Conservation (phyloP, 306 rosid species). For the Prunus mume region DNA sequence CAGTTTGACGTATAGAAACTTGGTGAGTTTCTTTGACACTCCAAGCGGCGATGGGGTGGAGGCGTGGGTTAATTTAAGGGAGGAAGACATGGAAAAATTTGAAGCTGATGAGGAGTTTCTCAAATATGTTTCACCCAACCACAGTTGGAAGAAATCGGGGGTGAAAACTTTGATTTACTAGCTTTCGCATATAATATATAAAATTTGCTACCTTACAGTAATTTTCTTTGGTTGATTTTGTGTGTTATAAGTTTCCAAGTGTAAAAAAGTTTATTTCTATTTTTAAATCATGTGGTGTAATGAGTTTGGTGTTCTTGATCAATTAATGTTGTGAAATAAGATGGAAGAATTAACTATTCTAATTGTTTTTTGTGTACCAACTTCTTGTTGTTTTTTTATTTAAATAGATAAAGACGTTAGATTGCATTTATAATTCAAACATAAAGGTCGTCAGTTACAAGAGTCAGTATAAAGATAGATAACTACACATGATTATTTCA, state of each 20-base stretch:
- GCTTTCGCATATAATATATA: not conserved
- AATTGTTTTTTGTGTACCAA: no score
- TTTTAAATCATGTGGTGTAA: not conserved
- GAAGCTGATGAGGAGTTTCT: slow-evolving; percentile 27
- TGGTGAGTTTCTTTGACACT: slow-evolving; percentile 25
- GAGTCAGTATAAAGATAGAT: no score
- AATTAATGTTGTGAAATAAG: not conserved
- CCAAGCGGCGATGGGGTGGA: slow-evolving; percentile 30
- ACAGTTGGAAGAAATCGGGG: not conserved
- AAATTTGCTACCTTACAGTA: not conserved
- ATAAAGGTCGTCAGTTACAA: no score
- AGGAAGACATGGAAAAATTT: slow-evolving; percentile 35
- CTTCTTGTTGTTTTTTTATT: no score
- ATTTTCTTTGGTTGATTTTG: not conserved
- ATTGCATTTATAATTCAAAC: no score
- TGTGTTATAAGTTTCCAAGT: not conserved
- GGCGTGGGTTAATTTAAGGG: slow-evolving; percentile 24
- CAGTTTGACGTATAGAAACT: slow-evolving; percentile 8
- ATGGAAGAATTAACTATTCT: not conserved
- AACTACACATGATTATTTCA: no score
- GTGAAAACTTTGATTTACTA: not conserved
- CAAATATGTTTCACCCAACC: slow-evolving; percentile 11
- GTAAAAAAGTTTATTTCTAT: not conserved
- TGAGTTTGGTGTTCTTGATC: not conserved
- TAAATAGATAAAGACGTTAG: no score